Evolutionary conservation across 2,329 filamentous ascomycete species (phyloP), one percentile per base, ranked within the genome.

Genomic region (Didymella lethalis): DNA sequence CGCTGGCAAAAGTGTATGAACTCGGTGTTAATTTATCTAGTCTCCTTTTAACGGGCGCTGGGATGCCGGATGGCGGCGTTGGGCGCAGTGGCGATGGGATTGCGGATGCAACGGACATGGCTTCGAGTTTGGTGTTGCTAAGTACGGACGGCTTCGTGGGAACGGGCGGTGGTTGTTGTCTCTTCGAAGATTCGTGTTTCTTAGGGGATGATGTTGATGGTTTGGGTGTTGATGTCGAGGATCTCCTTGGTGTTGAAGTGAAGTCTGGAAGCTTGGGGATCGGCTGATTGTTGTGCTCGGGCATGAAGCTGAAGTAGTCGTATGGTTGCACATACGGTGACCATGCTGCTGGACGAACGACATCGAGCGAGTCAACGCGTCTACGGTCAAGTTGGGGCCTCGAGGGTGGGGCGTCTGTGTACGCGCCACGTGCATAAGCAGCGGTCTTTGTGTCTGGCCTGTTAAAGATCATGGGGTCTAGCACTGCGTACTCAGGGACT

Each of bases 1-100:
- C 77, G 11, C 78, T 79, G 5, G 78, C 76, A 54, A 81, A 77
- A 1, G 79, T 81, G 54, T 80, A 79, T 36, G 71, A 74, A 8
- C 77, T 80, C 7, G 73, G 77, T 2, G 77, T 80, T 0, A 62
- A 52, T 48, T 76, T 76, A 41, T 78, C 75, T 8, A 71, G 59
- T 54, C 72, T 65, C 26, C 76, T 72, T 20, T 66, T 66, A 11
- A 67, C 47, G 7, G 59, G 61, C 4, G 55, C 31, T 16, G 40
- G 40, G 11, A 40, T 40, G 18, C 36, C 36, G 3, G 36, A 12
- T 11, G 36, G 36, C 11, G 36, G 36, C 20, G 36, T 41, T 23
- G 38, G 38, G 3, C n/a, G 18, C 20, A 41, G 20, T 7, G 59
- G 61, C 3, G 55, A 28, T n/a, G 41, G 41, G 23, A 44, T 44